Base-by-base conservation (phyloP, 148 eudicot genomes). In the Chenopodium quinoa region DNA sequence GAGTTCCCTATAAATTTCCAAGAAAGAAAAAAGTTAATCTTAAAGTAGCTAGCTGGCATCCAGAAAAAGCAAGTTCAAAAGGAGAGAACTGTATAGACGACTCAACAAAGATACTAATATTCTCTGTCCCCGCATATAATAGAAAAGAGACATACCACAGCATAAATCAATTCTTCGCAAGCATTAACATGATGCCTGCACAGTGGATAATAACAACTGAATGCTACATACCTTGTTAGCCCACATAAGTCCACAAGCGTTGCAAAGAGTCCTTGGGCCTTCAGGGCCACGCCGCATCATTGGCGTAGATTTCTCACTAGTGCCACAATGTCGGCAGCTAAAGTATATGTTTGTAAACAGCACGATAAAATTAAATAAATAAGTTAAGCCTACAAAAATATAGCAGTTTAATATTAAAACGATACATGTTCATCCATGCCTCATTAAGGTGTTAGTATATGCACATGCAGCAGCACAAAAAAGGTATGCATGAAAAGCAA, bases 201-300 rank as follows among this genome's bases (percentile, higher is more conserved):
- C 47, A 13, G 19, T 7, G 13, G 31, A 79, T 29, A 54, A 48
- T 32, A 44, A 50, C 31, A 56, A 81, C 23, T 19, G 65, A 23
- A 14, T 31, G 48, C 3, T 32, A 65, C 29, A 82, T 83, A 91
- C 97, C 94, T 93, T 93, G 83, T 93, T 93, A 66, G 94, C 93
- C 97, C 97, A 92, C 97, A 91, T 91, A 27, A 92, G 91, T 79
- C 97, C 97, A 82, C 97, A 92, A 74, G 97, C 97, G 85, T 93
- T 93, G 80, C 97, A 93, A 56, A 93, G 94, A 9, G 97, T 93
- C 86, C 92, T 89, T 16, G 94, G 97, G 73, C 97, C 97, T 77
- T 91, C 94, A 75, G 97, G 97, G 79, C 97, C 97, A 52, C 91
- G 92, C 2, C 94, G 88, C 97, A 92, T 92, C 97, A 92, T 92